Conservation (phyloP, 768 basidiomycete species). For the Pleurotus sapidus region DNA sequence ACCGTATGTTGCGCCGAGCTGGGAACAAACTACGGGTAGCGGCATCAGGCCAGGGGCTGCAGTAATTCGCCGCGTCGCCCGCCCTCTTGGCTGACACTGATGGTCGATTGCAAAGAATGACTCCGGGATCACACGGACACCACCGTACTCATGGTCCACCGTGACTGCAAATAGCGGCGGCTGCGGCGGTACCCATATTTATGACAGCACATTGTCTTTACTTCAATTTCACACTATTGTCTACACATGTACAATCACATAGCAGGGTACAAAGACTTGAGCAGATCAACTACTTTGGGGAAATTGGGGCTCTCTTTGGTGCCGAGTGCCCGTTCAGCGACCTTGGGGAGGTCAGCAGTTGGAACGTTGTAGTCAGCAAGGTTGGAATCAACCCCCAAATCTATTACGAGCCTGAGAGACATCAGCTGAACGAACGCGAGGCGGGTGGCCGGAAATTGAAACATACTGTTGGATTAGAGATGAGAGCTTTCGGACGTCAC, state of each 20-base stretch:
- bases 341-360: conserved; percentile 43
- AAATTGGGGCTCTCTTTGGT: conserved; percentile 34
- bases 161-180: neutral
- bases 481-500: conserved; percentile 56
- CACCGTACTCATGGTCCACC: no score
- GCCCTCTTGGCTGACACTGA: no score
- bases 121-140: neutral
- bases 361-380: conserved; percentile 67
- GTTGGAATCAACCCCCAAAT: conserved; percentile 56
- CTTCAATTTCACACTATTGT: neutral
- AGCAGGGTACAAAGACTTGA: conserved; percentile 41
- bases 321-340: conserved; percentile 50
- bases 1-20: neutral
- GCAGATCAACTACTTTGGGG: conserved; percentile 42
- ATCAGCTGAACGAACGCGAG: neutral
- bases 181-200: neutral
- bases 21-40: neutral
- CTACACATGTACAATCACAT: conserved; percentile 2
- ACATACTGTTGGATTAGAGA: conserved; percentile 53
- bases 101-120: no score
- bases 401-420: conserved; percentile 48
- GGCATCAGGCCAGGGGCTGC: neutral
- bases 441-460: neutral
- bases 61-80: no score
- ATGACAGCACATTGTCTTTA: neutral